These are phyloP conservation scores for Carex sylvatica DNA, from an alignment of 202 grass and related monocot species.

Conservation along the genomic window DNA sequence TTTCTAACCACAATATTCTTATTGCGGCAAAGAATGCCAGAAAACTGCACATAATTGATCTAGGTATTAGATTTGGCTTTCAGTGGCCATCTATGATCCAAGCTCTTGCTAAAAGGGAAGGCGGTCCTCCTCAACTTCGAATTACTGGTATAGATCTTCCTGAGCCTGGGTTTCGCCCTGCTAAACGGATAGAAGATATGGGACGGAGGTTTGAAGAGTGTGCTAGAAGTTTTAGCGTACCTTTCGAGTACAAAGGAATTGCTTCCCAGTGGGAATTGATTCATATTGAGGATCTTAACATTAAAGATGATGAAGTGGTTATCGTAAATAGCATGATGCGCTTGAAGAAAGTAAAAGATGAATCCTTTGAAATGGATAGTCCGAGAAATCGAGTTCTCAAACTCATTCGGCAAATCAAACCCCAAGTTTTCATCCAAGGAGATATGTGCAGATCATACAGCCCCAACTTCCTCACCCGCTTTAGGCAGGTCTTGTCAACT, in stretches of 20 bases:
- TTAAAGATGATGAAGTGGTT: slow-evolving; percentile 52
- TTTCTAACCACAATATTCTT: slow-evolving; percentile 54
- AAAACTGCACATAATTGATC: slow-evolving; percentile 59
- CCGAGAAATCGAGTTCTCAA: slow-evolving; percentile 38
- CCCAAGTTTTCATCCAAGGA: slow-evolving; percentile 35
- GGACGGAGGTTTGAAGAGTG: slow-evolving; percentile 39
- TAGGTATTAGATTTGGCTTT: slow-evolving; percentile 61
- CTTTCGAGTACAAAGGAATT: slow-evolving; percentile 54
- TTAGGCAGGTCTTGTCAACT: slow-evolving; percentile 35
- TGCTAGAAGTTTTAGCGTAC: slow-evolving; percentile 53
- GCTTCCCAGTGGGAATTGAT: slow-evolving; percentile 52
- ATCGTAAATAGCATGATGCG: slow-evolving; percentile 41
- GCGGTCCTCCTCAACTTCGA: slow-evolving; percentile 41
- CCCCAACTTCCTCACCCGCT: slow-evolving; percentile 28
- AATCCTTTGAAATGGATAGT: slow-evolving; percentile 21
- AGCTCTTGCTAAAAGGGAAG: slow-evolving; percentile 39
- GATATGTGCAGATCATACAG: slow-evolving; percentile 28
- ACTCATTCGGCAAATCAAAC: slow-evolving; percentile 36
- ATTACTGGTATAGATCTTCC: slow-evolving; percentile 58
- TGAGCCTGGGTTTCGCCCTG: slow-evolving; percentile 43
- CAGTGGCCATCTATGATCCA: slow-evolving; percentile 65
- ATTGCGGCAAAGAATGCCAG: slow-evolving; percentile 30
- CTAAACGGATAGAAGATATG: slow-evolving; percentile 17
- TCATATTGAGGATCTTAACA: slow-evolving; percentile 42
- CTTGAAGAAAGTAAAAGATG: slow-evolving; percentile 14